phyloP scores from a whole-genome alignment of 352 stramenopile genomes.

The Blastocystis sp. region DNA sequence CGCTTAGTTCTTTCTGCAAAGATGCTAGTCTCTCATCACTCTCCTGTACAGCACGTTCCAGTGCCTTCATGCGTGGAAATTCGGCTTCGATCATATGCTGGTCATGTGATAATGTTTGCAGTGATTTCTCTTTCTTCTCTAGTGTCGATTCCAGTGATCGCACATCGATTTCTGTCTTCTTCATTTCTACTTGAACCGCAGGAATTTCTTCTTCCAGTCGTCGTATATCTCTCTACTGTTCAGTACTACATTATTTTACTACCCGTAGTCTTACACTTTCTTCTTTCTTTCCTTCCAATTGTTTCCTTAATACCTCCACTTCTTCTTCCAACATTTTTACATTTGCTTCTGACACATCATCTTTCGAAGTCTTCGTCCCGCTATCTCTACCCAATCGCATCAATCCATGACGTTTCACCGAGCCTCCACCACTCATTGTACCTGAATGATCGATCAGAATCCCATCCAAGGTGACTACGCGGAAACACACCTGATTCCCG shows the following conservation, averaged over 20 bases:
- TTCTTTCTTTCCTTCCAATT: constrained; percentile 60
- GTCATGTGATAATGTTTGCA: not conserved
- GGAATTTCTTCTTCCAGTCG: constrained; percentile 9
- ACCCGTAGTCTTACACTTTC: constrained; percentile 34
- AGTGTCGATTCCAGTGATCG: constrained; percentile 67
- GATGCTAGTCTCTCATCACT: not conserved
- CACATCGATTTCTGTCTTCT: constrained; percentile 77
- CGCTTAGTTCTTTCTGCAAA: constrained; percentile 27
- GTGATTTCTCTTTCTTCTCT: constrained; percentile 71
- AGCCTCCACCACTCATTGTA: constrained; percentile 96
- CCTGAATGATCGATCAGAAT: constrained; percentile 96
- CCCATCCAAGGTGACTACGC: constrained; percentile 93
- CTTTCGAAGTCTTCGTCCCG: constrained; percentile 61
- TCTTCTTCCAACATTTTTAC: constrained; percentile 68
- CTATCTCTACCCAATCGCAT: not conserved
- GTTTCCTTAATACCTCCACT: constrained; percentile 68
- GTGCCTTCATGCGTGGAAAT: not conserved
- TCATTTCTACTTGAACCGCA: constrained; percentile 69
- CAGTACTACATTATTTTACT: not conserved
- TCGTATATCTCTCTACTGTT: not conserved
- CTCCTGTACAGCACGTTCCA: not conserved
- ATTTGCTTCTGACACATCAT: constrained; percentile 67
- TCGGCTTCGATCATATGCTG: not conserved
- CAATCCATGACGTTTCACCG: constrained; percentile 70
- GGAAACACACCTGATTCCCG: constrained; percentile 67